Percentiles rank a stretch among this genome's conserved stretches.
Evolutionary conservation across 768 basidiomycete species (phyloP).

Genomic region (Naganishia antarctica): DNA sequence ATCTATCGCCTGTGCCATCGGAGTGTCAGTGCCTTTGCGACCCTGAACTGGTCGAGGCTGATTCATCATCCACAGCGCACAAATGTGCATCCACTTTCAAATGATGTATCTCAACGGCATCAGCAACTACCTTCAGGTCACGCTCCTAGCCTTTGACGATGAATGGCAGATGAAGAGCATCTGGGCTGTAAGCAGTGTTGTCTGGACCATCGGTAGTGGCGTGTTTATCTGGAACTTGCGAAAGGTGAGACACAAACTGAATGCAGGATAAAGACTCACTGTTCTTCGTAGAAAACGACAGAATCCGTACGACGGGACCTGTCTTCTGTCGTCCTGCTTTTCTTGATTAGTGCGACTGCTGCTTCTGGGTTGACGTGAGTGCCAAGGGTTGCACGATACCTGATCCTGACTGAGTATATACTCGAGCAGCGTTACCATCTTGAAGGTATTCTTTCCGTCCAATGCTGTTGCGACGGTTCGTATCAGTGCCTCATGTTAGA

Average conservation of each 20-base stretch:
- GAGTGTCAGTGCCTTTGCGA: background rate
- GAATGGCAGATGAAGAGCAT: slow-evolving; percentile 19
- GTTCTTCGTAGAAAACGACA: background rate
- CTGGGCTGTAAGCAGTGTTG: background rate
- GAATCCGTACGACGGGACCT: too few species aligned
- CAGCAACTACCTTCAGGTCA: slow-evolving; percentile 1
- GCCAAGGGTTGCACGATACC: too few species aligned
- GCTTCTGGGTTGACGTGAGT: slow-evolving; percentile 3
- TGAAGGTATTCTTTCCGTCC: background rate
- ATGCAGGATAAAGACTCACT: background rate
- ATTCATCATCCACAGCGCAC: background rate
- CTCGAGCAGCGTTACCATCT: background rate
- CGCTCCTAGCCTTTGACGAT: background rate
- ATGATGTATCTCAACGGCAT: slow-evolving; percentile 2
- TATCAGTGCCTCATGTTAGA: too few species aligned
- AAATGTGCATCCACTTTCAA: background rate
- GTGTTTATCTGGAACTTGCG: background rate
- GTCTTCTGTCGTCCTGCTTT: background rate
- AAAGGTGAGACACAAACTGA: background rate
- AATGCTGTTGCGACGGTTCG: background rate
- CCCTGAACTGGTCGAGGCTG: background rate
- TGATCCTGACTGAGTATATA: too few species aligned
- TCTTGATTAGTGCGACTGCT: background rate
- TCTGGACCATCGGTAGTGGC: background rate
- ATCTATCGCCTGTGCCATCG: background rate